Conservation (phyloP, 2,329 filamentous ascomycete genomes). For the Pseudocercospora eumusae region DNA sequence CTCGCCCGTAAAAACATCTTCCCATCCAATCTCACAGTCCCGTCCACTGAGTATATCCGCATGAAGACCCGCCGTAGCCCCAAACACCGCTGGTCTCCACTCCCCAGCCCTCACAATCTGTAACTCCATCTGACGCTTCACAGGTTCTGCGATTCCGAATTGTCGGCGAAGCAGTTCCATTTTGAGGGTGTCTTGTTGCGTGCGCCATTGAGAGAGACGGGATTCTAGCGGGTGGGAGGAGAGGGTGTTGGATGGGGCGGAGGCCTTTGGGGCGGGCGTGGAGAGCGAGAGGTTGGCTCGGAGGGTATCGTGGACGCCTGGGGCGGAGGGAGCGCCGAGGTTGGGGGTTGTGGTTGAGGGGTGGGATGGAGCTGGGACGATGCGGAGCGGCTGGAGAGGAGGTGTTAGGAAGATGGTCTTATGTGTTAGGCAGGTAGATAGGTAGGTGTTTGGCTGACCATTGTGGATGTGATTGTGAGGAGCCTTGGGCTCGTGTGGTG, state of each 20-base stretch:
- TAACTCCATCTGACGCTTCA: slow-evolving; percentile 91
- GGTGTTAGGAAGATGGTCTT: neutral
- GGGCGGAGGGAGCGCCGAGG: slow-evolving; percentile 79
- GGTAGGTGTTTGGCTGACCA: slow-evolving; percentile 2
- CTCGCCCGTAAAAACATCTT: slow-evolving; percentile 82
- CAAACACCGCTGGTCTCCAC: slow-evolving; percentile 72
- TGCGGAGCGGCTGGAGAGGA: slow-evolving; percentile 63
- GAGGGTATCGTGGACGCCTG: slow-evolving; percentile 90
- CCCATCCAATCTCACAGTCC: slow-evolving; percentile 81
- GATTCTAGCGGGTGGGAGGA: slow-evolving; percentile 87
- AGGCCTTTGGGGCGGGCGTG: slow-evolving; percentile 49
- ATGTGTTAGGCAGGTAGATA: neutral
- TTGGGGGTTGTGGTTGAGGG: slow-evolving; percentile 53
- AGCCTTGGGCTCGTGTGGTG: neutral
- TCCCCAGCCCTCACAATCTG: slow-evolving; percentile 79
- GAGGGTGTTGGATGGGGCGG: slow-evolving; percentile 50
- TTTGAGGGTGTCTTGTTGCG: slow-evolving; percentile 82
- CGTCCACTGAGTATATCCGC: slow-evolving; percentile 80
- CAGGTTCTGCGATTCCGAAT: slow-evolving; percentile 89
- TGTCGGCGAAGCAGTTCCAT: slow-evolving; percentile 84
- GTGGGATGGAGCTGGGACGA: slow-evolving; percentile 72
- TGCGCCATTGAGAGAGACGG: slow-evolving; percentile 85
- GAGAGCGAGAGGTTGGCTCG: slow-evolving; percentile 73
- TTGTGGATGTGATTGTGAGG: slow-evolving; percentile 1
- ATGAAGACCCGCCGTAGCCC: slow-evolving; percentile 62